phyloP scores from a whole-genome alignment of 495 filamentous ascomycete species.

The Aspergillus ostianus region DNA sequence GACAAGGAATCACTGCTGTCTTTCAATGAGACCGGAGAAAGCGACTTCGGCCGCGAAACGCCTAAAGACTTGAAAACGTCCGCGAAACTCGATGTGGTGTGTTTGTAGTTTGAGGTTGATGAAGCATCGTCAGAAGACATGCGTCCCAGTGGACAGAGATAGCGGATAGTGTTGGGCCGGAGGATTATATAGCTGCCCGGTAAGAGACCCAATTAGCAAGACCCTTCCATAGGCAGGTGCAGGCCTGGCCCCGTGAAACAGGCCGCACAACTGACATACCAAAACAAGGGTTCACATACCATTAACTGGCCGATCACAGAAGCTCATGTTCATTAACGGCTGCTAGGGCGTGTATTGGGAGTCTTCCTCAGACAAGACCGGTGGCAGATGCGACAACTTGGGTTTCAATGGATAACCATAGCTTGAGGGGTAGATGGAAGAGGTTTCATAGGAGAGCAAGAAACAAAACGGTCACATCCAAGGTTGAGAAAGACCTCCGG shows the following conservation, averaged over 20 bases:
- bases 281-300: constrained; percentile 13
- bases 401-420: neutral
- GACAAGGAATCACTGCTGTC: constrained; percentile 35
- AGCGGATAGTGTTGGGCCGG: constrained; percentile 18
- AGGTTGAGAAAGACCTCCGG: neutral
- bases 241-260: neutral
- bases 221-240: neutral
- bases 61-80: constrained; percentile 49
- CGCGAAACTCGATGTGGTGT: constrained; percentile 41
- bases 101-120: constrained; percentile 35
- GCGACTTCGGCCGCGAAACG: constrained; percentile 39
- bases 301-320: constrained; percentile 11
- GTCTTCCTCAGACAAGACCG: constrained; percentile 7
- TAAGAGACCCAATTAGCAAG: constrained; percentile 19
- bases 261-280: neutral
- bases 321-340: constrained; percentile 10
- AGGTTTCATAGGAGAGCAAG: neutral
- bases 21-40: constrained; percentile 36
- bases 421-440: neutral
- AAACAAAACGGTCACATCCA: neutral
- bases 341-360: constrained; percentile 14
- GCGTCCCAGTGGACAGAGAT: constrained; percentile 37
- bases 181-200: constrained; percentile 17
- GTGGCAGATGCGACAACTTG: neutral
- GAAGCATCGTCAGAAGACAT: constrained; percentile 51